Evolutionary conservation across 139 green algal species (phyloP).

Genomic region (Volvox africanus): DNA sequence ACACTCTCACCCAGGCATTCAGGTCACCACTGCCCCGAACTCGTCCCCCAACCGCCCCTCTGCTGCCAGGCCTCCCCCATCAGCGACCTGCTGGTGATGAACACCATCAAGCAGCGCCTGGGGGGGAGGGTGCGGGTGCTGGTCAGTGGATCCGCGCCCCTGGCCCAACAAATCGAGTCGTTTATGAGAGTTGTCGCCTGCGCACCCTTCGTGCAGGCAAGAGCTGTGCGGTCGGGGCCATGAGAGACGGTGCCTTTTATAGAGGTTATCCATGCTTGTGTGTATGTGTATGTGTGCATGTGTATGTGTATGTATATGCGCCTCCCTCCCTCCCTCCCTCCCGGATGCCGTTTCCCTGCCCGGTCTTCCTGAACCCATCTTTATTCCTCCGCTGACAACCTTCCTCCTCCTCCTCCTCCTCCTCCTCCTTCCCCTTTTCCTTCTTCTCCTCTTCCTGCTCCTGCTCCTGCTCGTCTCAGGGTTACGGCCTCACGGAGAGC

Average conservation of each 20-base stretch:
- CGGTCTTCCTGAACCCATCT: no score
- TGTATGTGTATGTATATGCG: no score
- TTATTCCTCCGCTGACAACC: no score
- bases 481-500: constrained; percentile 88
- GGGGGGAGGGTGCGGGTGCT: constrained; percentile 78
- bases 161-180: constrained; percentile 69
- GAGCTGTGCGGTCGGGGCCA: background rate
- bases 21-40: background rate
- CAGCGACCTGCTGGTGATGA: constrained; percentile 87
- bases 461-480: constrained; percentile 67
- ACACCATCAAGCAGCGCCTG: constrained; percentile 78
- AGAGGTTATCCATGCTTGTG: no score
- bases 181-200: constrained; percentile 78
- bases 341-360: no score
- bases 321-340: no score
- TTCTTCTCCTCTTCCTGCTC: background rate
- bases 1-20: background rate
- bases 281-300: no score
- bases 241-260: no score
- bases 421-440: background rate
- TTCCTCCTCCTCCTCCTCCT: background rate
- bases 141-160: constrained; percentile 71
- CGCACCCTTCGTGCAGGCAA: constrained; percentile 73
- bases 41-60: background rate
- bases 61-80: constrained; percentile 74